Percentiles rank a stretch among this genome's conserved stretches.
phyloP scores from a whole-genome alignment of 345 rosid species.

The Euphorbia lathyris region DNA sequence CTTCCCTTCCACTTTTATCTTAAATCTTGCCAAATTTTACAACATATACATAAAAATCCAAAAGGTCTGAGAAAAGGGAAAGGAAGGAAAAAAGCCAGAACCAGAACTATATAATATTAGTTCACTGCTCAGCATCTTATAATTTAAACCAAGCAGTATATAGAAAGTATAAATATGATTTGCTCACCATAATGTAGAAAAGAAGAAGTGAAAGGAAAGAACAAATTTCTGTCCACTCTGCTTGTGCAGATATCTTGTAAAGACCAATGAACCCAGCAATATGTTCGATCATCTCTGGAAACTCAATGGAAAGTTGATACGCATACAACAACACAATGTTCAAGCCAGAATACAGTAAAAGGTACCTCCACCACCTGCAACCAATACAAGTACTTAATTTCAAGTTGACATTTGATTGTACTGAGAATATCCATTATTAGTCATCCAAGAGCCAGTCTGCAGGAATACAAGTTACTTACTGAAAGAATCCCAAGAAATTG shows the following conservation, averaged over 20 bases:
- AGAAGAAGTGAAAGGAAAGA: slow-evolving; percentile 38
- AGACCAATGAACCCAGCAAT: slow-evolving; percentile 43
- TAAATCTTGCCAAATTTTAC: background rate
- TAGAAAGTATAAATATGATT: background rate
- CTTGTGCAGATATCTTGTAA: slow-evolving; percentile 39
- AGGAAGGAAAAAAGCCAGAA: background rate
- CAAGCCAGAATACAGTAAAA: slow-evolving; percentile 43
- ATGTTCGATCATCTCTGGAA: slow-evolving; percentile 25
- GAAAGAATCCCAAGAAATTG: slow-evolving; percentile 49
- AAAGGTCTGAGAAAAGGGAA: background rate
- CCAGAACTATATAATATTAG: background rate
- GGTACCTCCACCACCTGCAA: slow-evolving; percentile 55
- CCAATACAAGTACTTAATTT: slow-evolving; percentile 13
- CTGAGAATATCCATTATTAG: slow-evolving; percentile 1
- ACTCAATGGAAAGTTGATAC: slow-evolving; percentile 46
- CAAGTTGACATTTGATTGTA: slow-evolving; percentile 4
- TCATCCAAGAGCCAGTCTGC: background rate
- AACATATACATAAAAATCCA: background rate
- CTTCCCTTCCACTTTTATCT: background rate
- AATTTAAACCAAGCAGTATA: background rate
- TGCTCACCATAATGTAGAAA: slow-evolving; percentile 50
- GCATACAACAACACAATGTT: slow-evolving; percentile 42
- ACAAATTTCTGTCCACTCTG: slow-evolving; percentile 47
- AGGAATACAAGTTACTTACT: slow-evolving; percentile 30
- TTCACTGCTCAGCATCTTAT: background rate